Conservation (phyloP, 1,139 yeast species). For the Kodamaea alishanica region DNA sequence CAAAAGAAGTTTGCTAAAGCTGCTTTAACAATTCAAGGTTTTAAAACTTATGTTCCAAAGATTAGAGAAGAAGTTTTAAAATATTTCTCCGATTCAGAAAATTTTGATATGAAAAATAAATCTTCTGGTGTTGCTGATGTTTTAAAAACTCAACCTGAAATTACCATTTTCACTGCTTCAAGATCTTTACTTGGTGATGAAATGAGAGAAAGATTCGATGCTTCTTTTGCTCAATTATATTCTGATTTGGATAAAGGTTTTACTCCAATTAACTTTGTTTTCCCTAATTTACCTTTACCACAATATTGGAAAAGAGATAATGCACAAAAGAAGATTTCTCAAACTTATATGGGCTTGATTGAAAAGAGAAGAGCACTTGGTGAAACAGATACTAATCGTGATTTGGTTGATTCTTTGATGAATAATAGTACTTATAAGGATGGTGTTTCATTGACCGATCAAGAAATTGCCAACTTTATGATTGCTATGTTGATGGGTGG, state of each 20-base stretch:
- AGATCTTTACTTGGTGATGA: constrained; percentile 89
- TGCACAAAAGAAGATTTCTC: constrained; percentile 80
- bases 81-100: constrained; percentile 53
- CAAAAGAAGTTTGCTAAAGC: constrained; percentile 95
- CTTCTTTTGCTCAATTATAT: constrained; percentile 79
- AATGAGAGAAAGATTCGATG: constrained; percentile 78
- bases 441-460: constrained; percentile 90
- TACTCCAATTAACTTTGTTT: constrained; percentile 92
- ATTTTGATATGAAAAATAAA: constrained; percentile 38
- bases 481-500: constrained; percentile 99
- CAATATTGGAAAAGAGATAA: constrained; percentile 77
- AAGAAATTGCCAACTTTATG: constrained; percentile 87
- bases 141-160: constrained; percentile 85
- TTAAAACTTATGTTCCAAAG: constrained; percentile 81
- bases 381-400: constrained; percentile 75
- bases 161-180: constrained; percentile 95
- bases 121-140: constrained; percentile 60
- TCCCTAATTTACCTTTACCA: constrained; percentile 90
- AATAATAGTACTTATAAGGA: constrained; percentile 82
- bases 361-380: constrained; percentile 66
- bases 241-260: constrained; percentile 95
- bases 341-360: constrained; percentile 77
- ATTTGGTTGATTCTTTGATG: constrained; percentile 86
- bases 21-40: constrained; percentile 83
- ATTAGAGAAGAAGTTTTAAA: constrained; percentile 72